Evolutionary conservation across 176 grass and related monocot genomes (phyloP), one percentile per base, ranked within the genome.

Genomic region (Bolboschoenus planiculmis): DNA sequence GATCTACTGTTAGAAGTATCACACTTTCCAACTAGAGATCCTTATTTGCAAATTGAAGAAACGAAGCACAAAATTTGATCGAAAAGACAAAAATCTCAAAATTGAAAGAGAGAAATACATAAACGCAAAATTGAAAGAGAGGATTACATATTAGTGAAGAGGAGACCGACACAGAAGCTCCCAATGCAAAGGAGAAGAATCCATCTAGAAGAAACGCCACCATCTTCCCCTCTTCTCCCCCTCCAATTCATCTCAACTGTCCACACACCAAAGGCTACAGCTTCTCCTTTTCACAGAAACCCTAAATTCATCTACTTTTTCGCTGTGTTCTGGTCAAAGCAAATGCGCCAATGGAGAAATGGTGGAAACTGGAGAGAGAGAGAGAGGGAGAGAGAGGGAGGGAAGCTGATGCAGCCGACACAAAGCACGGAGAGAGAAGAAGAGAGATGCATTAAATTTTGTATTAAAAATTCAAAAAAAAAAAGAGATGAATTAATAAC

Each of bases 71-170:
- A 60, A 14, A 53, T 47, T 31, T n/a, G 42, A 30, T 20, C 13
- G 53, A 56, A 80, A 65, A 91, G 80, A 54, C n/a, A n/a, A n/a
- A n/a, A n/a, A n/a, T n/a, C n/a, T n/a, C n/a, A n/a, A n/a, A 40
- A 40, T 40, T 6, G 7, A 40, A 40, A 6, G 39, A 40, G 39
- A 40, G 39, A 40, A 40, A 13, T 10, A 57, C 13, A 79, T 71
- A 83, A 30, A 8, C 75, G 33, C 58, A 47, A 43, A 64, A 81
- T 66, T 18, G 47, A 76, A 88, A 68, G 21, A 51, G 20, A 39
- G 4, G 78, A 60, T 85, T 15, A 97, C 95, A 90, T 92, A 81
- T 88, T 85, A 61, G 95, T 94, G 88, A 97, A 97, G 90, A 97
- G 85, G 18, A 97, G 85, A 44, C 92, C 95, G 74, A 94, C 81